These are phyloP conservation scores for Penicillium palitans DNA, from an alignment of 2,329 filamentous ascomycete genomes.

Conservation along the genomic window DNA sequence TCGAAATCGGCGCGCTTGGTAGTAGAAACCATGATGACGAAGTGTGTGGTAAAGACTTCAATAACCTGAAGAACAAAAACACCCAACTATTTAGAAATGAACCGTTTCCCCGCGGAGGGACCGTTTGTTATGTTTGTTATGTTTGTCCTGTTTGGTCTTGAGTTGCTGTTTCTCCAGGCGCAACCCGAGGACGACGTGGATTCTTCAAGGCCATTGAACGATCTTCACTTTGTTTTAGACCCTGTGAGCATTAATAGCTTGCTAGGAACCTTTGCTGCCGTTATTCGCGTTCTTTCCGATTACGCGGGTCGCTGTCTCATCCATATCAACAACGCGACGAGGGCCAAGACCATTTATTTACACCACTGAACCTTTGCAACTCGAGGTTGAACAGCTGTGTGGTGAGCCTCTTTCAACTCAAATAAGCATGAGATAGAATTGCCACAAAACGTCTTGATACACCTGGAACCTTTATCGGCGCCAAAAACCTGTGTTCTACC, in stretches of 20 bases:
- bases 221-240: neutral
- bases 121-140: conserved; percentile 30
- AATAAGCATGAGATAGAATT: neutral
- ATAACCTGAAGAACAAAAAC: conserved; percentile 12
- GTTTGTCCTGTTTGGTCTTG: conserved; percentile 8
- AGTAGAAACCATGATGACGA: conserved; percentile 64
- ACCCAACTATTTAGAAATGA: conserved; percentile 1
- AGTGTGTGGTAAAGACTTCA: neutral
- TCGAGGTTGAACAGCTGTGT: neutral
- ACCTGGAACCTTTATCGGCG: neutral
- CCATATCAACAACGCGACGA: neutral
- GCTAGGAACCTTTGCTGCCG: rapidly evolving
- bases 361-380: neutral
- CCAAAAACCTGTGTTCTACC: neutral
- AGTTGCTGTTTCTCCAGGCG: conserved; percentile 9
- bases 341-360: conserved; percentile 6
- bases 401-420: neutral
- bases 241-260: neutral
- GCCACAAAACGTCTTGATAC: neutral
- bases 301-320: neutral
- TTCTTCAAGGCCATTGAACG: neutral
- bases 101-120: conserved; percentile 22
- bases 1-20: conserved; percentile 76
- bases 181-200: neutral
- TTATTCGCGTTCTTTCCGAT: too few species aligned